Evolutionary conservation across 1,284 basidiomycete genomes (phyloP), one percentile per base, ranked within the genome.

Genomic region (Xanthoconium separans): DNA sequence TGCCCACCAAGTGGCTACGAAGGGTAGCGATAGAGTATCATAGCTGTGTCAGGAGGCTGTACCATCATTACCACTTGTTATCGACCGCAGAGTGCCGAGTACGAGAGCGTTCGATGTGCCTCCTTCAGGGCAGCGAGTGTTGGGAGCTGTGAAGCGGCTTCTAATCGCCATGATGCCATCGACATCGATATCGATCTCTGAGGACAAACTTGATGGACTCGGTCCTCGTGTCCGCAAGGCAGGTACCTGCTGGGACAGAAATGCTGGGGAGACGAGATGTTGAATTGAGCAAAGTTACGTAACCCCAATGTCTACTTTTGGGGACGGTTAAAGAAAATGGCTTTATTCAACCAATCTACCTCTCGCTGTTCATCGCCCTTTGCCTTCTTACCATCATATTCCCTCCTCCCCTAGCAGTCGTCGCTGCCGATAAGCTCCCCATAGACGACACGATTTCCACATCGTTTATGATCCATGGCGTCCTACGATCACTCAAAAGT

Each of bases 401-500:
- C 59, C 16, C 39, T 36, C 18, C n/a, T 39, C 30, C 36, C 41
- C 48, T 56, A 54, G 53, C 31, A 54, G 46, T 53, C 27, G 2
- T 43, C 20, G 29, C 47, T 52, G 57, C 36, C 24, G 6, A 49
- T 34, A 36, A 53, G 27, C 54, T 30, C 27, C 29, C n/a, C 43
- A 53, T 51, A 55, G n/a, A 57, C 54, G n/a, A 43, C 34, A 55
- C 53, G 50, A 62, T 15, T 39, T 24, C 30, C 24, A 42, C 41
- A 36, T 53, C 37, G 18, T 53, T 49, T 16, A 27, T 41, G 27
- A 57, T 59, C 64, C 66, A 89, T 89, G 86, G 77, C 84, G 62
- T 71, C 76, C 49, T 86, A 86, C 70, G 89, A 91, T 73, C 88
- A 89, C 68, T 80, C 83, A 57, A 88, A 83, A 77, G 91, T 94